Conservation (phyloP, 2,329 filamentous ascomycete species). For the Penicillium sp. region DNA sequence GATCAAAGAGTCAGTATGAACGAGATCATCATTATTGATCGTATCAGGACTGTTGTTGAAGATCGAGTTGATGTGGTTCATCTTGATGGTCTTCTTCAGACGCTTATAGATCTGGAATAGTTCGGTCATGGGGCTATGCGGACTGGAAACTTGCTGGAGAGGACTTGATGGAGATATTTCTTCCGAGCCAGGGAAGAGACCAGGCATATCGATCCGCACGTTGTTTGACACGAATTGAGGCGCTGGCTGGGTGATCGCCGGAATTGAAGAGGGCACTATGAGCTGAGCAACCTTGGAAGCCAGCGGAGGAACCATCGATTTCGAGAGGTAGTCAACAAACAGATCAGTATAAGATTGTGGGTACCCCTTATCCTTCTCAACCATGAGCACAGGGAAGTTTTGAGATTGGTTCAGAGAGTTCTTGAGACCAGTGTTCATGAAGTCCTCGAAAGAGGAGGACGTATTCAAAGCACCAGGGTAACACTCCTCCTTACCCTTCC, state of each 20-base stretch:
- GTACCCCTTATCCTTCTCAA: conserved; percentile 34
- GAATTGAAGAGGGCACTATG: conserved; percentile 23
- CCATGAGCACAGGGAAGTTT: conserved; percentile 45
- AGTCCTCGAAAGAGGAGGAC: conserved; percentile 63
- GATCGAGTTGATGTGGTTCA: conserved; percentile 51
- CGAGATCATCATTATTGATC: conserved; percentile 48
- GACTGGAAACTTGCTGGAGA: conserved; percentile 30
- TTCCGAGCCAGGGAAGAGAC: conserved; percentile 39
- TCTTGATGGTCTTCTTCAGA: conserved; percentile 55
- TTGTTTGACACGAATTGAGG: conserved; percentile 28
- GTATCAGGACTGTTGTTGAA: conserved; percentile 47
- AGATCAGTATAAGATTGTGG: conserved; percentile 46
- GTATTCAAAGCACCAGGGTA: conserved; percentile 72
- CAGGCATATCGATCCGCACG: conserved; percentile 38
- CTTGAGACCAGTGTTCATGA: conserved; percentile 64
- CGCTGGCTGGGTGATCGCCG: not conserved
- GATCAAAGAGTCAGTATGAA: conserved; percentile 46
- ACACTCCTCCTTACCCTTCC: conserved; percentile 86
- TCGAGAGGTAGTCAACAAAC: conserved; percentile 53
- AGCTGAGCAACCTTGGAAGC: conserved; percentile 43
- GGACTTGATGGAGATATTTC: conserved; percentile 32
- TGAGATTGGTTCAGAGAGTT: conserved; percentile 48
- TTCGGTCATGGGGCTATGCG: conserved; percentile 44
- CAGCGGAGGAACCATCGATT: conserved; percentile 52
- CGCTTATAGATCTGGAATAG: conserved; percentile 58